Percentiles rank a stretch among this genome's conserved stretches.
phyloP scores from a whole-genome alignment of 192 early-diverging fungal species.

The Podila epicladia region DNA sequence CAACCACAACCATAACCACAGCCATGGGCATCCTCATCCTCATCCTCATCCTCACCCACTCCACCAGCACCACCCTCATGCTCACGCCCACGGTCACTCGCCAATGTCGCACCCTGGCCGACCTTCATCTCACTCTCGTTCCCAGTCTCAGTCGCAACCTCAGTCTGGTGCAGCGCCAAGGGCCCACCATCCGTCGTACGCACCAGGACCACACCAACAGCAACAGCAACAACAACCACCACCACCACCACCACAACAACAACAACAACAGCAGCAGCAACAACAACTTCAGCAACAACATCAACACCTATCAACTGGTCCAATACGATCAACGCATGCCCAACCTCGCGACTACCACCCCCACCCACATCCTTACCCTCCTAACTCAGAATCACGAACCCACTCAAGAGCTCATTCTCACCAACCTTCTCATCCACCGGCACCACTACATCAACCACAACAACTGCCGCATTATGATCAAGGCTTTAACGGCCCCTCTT shows the following conservation, averaged over 20 bases:
- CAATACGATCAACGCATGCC: neutral
- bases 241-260: no score
- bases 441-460: neutral
- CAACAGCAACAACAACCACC: no score
- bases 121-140: neutral
- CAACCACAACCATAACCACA: neutral
- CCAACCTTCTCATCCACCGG: neutral
- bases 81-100: neutral
- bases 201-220: neutral
- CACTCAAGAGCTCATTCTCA: conserved; percentile 10
- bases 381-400: conserved; percentile 16
- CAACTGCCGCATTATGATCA: neutral
- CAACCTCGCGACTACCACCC: conserved; percentile 4
- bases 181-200: conserved; percentile 10
- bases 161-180: neutral
- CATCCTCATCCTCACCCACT: conserved; percentile 2
- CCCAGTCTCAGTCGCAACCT: conserved; percentile 2
- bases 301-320: neutral
- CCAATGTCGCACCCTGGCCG: neutral
- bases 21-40: neutral
- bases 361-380: conserved; percentile 6
- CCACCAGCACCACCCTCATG: neutral
- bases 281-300: neutral
- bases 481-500: neutral
- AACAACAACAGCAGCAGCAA: no score